phyloP scores from a whole-genome alignment of 2,329 filamentous ascomycete species.

The Botryosphaeria dothidea region DNA sequence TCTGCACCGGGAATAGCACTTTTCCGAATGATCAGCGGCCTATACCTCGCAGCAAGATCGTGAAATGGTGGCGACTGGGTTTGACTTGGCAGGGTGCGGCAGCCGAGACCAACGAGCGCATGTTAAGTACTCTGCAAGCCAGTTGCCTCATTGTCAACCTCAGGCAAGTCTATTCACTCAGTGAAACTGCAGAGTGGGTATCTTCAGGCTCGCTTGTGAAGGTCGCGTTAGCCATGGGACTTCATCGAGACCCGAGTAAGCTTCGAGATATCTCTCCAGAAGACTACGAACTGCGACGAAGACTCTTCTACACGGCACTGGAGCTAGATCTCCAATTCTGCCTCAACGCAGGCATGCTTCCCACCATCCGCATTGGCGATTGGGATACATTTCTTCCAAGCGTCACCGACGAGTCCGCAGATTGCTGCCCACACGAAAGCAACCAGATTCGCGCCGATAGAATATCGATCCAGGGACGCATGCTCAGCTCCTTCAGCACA shows the following conservation, averaged over 20 bases:
- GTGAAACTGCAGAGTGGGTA: neutral
- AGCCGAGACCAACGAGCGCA: constrained; percentile 4
- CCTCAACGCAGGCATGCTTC: constrained; percentile 24
- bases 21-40: neutral
- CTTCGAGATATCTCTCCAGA: constrained; percentile 39
- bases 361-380: neutral
- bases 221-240: constrained; percentile 44
- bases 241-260: constrained; percentile 41
- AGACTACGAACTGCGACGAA: constrained; percentile 44
- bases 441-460: neutral
- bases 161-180: neutral
- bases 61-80: constrained; percentile 9
- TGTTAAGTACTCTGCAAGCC: neutral
- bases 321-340: constrained; percentile 41
- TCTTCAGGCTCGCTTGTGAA: constrained; percentile 39
- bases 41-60: neutral
- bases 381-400: neutral
- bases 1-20: neutral
- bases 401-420: neutral
- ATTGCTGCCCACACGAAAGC: neutral
- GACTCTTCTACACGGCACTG: constrained; percentile 47
- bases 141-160: neutral
- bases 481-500: neutral
- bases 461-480: neutral
- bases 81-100: constrained; percentile 10